A percentile compares a stretch with the other conserved stretches of the same genome.
Conservation (phyloP, 2,329 filamentous ascomycete genomes). For the Curvularia verruculosa region DNA sequence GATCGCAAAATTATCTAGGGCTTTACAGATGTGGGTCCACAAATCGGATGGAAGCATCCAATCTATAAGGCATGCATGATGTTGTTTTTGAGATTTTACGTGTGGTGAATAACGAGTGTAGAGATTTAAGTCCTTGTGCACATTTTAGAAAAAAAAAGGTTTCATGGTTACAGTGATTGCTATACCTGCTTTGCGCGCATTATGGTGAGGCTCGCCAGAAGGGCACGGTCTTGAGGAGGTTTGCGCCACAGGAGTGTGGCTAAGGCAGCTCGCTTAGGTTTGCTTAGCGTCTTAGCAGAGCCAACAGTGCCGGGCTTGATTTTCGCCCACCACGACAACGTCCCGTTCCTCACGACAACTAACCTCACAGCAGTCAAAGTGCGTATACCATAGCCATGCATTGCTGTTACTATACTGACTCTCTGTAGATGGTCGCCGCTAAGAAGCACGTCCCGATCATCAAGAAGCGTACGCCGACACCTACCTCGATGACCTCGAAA, state of each 20-base stretch:
- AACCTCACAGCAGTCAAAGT: slow-evolving; percentile 49
- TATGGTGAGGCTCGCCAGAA: background rate
- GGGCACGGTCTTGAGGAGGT: slow-evolving; percentile 5
- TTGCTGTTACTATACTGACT: slow-evolving; percentile 31
- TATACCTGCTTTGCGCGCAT: background rate
- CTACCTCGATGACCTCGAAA: slow-evolving; percentile 31
- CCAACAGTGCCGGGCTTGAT: slow-evolving; percentile 26
- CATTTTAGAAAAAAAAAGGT: rapidly evolving
- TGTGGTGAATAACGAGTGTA: background rate
- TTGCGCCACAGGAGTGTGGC: slow-evolving; percentile 19
- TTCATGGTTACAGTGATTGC: no score
- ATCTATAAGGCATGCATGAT: slow-evolving; percentile 1
- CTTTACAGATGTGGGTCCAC: background rate
- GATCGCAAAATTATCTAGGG: background rate
- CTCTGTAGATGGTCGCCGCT: slow-evolving; percentile 87
- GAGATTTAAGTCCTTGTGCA: background rate
- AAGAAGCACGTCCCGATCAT: slow-evolving; percentile 99
- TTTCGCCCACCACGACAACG: slow-evolving; percentile 18
- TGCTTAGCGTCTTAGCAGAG: slow-evolving; percentile 31
- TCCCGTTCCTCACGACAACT: slow-evolving; percentile 31
- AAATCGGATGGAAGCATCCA: slow-evolving; percentile 1
- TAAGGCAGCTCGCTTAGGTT: slow-evolving; percentile 29
- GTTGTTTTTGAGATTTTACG: background rate
- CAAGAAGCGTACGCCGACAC: slow-evolving; percentile 91
- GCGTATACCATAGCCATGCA: slow-evolving; percentile 23